These are phyloP conservation scores for Apiotrichum sp. DNA, from an alignment of 1,284 basidiomycete genomes.

Conservation along the genomic window DNA sequence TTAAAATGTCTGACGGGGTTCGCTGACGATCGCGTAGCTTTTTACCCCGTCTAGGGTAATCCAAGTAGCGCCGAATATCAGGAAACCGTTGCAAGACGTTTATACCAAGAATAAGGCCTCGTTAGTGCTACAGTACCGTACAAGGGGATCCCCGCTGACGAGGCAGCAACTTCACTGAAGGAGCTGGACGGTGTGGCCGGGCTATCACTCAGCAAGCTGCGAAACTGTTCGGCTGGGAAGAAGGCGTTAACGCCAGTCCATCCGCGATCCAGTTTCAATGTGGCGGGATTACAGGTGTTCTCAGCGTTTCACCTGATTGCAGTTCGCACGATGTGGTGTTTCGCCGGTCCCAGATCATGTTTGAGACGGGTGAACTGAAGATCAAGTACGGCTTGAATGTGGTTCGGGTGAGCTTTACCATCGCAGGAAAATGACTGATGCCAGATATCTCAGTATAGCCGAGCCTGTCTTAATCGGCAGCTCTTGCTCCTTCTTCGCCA, in stretches of 20 bases:
- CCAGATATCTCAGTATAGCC: conserved; percentile 21
- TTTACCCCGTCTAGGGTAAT: conserved; percentile 20
- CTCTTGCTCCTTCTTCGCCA: conserved; percentile 23
- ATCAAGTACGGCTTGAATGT: conserved; percentile 18
- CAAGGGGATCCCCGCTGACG: background rate
- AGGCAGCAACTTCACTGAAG: conserved; percentile 22
- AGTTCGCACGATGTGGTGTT: conserved; percentile 13
- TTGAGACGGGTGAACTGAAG: conserved; percentile 11
- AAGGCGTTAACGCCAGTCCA: conserved; percentile 4
- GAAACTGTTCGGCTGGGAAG: conserved; percentile 10
- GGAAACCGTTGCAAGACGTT: conserved; percentile 9
- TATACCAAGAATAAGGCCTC: background rate
- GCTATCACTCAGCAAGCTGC: conserved; percentile 19
- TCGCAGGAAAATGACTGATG: background rate
- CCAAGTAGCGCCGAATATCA: conserved; percentile 6
- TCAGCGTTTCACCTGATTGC: conserved; percentile 21
- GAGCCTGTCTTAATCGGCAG: conserved; percentile 26
- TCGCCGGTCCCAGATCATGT: conserved; percentile 25
- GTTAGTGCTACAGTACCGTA: background rate
- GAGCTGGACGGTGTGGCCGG: conserved; percentile 21
- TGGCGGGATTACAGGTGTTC: conserved; percentile 28
- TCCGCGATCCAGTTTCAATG: conserved; percentile 30
- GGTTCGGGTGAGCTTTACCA: conserved; percentile 9
- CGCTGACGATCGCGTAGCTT: conserved; percentile 3
- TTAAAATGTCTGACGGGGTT: no score